These are phyloP conservation scores for Yamadazyma tumulicola DNA, from an alignment of 805 yeast species.

Conservation along the genomic window DNA sequence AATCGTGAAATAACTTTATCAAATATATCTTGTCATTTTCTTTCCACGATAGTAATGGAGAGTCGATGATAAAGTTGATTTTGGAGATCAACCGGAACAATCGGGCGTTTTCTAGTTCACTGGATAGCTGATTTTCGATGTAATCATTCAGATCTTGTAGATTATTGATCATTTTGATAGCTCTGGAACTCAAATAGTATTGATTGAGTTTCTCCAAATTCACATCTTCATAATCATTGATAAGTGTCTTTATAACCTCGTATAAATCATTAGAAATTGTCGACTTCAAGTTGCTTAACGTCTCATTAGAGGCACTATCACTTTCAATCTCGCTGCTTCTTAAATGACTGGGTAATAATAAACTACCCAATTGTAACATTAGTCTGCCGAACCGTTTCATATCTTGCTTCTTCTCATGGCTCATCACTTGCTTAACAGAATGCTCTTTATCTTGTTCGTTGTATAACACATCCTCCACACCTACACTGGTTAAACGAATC, in stretches of 20 bases:
- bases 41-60: conserved; percentile 58
- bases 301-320: conserved; percentile 4
- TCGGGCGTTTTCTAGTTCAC: conserved; percentile 86
- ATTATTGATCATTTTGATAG: conserved; percentile 44
- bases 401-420: conserved; percentile 51
- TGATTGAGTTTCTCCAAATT: conserved; percentile 22
- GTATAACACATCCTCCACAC: conserved; percentile 63
- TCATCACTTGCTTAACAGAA: conserved; percentile 5
- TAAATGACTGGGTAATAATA: conserved; percentile 27
- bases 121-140: conserved; percentile 56
- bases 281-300: conserved; percentile 13
- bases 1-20: conserved; percentile 69
- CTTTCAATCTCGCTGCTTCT: conserved; percentile 9
- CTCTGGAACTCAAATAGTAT: conserved; percentile 17
- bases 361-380: conserved; percentile 51
- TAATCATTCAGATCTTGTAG: conserved; percentile 52
- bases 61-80: conserved; percentile 70
- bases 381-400: conserved; percentile 55
- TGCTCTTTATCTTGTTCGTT: conserved; percentile 22
- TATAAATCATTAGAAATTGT: conserved; percentile 45
- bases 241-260: conserved; percentile 35
- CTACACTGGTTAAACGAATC: conserved; percentile 67
- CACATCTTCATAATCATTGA: conserved; percentile 18
- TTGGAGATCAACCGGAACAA: conserved; percentile 79
- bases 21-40: conserved; percentile 71